phyloP scores from a whole-genome alignment of 352 stramenopile species.

The Globisporangium barbulae region DNA sequence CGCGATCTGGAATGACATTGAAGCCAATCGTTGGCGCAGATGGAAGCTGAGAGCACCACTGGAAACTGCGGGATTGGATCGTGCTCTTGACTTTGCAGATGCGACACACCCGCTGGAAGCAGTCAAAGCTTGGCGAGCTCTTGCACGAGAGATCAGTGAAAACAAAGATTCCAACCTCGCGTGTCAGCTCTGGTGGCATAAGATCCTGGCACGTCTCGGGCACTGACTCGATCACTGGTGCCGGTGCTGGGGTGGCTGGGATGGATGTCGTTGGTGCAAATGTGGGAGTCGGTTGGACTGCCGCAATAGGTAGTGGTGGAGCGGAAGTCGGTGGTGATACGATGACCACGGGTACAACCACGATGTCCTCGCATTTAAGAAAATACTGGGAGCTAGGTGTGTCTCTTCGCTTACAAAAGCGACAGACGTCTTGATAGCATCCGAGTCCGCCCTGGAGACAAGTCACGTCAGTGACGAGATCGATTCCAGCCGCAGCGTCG shows the following conservation, averaged over 20 bases:
- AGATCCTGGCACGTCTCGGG: background rate
- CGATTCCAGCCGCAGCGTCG: conserved; percentile 13
- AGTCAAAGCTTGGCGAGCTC: conserved; percentile 5
- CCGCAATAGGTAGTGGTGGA: background rate
- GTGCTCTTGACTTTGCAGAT: conserved; percentile 9
- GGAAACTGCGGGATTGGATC: background rate
- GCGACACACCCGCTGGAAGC: conserved; percentile 1
- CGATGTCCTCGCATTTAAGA: conserved; percentile 5
- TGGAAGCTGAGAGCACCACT: conserved; percentile 2
- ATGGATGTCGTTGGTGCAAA: background rate
- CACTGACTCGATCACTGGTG: background rate
- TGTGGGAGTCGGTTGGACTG: background rate
- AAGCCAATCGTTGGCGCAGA: background rate
- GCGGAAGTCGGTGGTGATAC: background rate
- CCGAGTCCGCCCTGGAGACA: conserved; percentile 17
- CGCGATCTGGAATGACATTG: background rate
- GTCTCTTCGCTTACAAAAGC: conserved; percentile 15
- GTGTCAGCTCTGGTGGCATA: background rate
- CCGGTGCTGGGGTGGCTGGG: background rate
- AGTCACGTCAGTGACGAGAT: conserved; percentile 14
- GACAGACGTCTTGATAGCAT: conserved; percentile 17
- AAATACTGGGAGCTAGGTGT: conserved; percentile 18
- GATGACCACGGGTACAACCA: background rate
- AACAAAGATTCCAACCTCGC: background rate
- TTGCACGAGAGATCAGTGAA: conserved; percentile 14